phyloP scores from a whole-genome alignment of 345 rosid species.

The Gossypioides kirkii region DNA sequence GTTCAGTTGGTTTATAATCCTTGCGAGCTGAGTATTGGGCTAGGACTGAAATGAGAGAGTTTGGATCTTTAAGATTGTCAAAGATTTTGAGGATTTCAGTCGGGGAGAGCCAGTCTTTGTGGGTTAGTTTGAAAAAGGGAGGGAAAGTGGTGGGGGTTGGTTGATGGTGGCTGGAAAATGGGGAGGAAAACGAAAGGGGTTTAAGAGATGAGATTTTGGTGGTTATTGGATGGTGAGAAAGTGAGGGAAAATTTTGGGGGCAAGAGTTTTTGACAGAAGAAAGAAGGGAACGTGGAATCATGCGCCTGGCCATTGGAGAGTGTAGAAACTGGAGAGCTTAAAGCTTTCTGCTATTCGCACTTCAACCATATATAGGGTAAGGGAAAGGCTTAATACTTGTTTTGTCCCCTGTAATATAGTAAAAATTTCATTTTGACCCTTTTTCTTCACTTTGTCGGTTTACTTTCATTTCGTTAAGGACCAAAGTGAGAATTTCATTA shows the following conservation, averaged over 20 bases:
- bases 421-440: no score
- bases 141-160: not conserved
- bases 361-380: no score
- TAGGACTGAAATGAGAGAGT: constrained; percentile 41
- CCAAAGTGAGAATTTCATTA: no score
- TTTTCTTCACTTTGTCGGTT: no score
- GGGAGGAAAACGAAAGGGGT: not conserved
- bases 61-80: constrained; percentile 44
- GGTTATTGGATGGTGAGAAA: not conserved
- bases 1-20: constrained; percentile 74
- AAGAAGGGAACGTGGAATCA: not conserved
- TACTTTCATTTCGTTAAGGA: no score
- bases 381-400: no score
- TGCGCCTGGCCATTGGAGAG: not conserved
- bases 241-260: not conserved
- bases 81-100: constrained; percentile 57
- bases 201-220: not conserved
- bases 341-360: not conserved
- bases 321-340: no score
- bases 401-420: no score
- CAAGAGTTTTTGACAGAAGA: not conserved
- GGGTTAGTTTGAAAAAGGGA: constrained; percentile 39
- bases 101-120: constrained; percentile 84
- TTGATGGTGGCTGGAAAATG: constrained; percentile 1
- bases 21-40: constrained; percentile 55